Percentiles rank a stretch among this genome's conserved stretches.
Evolutionary conservation across 2,329 filamentous ascomycete species (phyloP).

Genomic region (Alternaria arbusti): DNA sequence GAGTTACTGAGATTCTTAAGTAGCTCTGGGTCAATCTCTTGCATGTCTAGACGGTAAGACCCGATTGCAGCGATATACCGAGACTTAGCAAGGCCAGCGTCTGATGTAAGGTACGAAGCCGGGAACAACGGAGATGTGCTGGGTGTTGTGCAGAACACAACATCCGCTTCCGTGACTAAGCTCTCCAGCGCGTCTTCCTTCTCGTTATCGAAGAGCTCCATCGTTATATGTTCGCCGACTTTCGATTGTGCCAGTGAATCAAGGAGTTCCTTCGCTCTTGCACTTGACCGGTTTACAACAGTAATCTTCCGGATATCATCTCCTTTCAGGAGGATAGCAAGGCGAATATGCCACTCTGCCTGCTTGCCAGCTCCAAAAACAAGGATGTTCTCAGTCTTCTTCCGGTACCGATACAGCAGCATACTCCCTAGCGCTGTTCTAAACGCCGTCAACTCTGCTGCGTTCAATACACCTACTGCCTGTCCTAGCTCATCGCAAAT

Average conservation of each 20-base stretch:
- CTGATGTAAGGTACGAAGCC: constrained; percentile 37
- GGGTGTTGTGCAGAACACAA: constrained; percentile 60
- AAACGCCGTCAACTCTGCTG: constrained; percentile 78
- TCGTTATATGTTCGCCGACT: neutral
- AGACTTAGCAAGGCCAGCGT: constrained; percentile 9
- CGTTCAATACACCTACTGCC: constrained; percentile 73
- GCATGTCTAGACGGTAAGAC: constrained; percentile 51
- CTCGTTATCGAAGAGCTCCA: neutral
- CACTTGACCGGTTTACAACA: constrained; percentile 30
- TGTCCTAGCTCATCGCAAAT: constrained; percentile 59
- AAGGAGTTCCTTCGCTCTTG: constrained; percentile 16
- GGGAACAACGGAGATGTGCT: constrained; percentile 54
- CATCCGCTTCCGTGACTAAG: constrained; percentile 38
- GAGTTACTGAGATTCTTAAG: constrained; percentile 31
- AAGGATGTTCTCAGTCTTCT: constrained; percentile 43
- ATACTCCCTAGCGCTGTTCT: constrained; percentile 77
- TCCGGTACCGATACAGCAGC: constrained; percentile 55
- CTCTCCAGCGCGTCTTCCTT: neutral
- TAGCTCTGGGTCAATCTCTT: constrained; percentile 56
- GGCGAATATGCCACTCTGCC: constrained; percentile 58
- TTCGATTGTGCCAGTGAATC: constrained; percentile 5
- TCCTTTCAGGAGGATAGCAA: constrained; percentile 50
- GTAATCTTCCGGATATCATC: constrained; percentile 41
- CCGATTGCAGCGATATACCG: constrained; percentile 39
- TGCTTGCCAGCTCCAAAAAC: constrained; percentile 59